A percentile compares a stretch with the other conserved stretches of the same genome.
Evolutionary conservation across 768 basidiomycete species (phyloP).

Genomic region (Tylopilus balloui): DNA sequence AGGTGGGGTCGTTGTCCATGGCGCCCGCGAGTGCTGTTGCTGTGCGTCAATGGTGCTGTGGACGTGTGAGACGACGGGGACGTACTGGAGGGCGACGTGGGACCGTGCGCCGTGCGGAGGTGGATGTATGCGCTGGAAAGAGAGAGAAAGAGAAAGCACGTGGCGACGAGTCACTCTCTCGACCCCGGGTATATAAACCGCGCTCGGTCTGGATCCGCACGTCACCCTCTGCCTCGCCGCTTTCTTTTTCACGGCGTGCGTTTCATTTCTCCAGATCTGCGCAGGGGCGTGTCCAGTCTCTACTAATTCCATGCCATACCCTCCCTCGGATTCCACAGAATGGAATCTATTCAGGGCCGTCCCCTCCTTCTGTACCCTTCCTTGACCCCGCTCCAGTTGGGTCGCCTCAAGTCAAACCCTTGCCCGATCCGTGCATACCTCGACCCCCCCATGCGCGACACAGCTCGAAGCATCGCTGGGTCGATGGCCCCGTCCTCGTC

Average conservation of each 20-base stretch:
- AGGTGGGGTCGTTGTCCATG: conserved; percentile 37
- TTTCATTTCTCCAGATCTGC: conserved; percentile 32
- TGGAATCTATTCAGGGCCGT: conserved; percentile 17
- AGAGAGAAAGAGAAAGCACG: conserved; percentile 10
- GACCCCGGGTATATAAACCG: conserved; percentile 14
- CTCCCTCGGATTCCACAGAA: conserved; percentile 23
- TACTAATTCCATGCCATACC: conserved; percentile 9
- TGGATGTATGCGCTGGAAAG: conserved; percentile 11
- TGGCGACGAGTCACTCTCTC: conserved; percentile 1
- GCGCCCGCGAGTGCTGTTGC: conserved; percentile 11
- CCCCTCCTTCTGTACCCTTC: conserved; percentile 5
- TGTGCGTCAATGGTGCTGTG: neutral
- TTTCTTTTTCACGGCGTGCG: conserved; percentile 18
- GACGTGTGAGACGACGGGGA: neutral
- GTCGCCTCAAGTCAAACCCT: conserved; percentile 43
- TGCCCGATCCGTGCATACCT: conserved; percentile 47
- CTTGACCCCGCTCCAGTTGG: conserved; percentile 34
- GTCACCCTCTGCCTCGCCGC: conserved; percentile 25
- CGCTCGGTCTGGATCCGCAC: conserved; percentile 24
- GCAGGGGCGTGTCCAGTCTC: conserved; percentile 18
- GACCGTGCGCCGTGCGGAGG: conserved; percentile 1
- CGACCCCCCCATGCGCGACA: conserved; percentile 48
- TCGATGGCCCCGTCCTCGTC: conserved; percentile 42
- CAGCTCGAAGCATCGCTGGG: conserved; percentile 42
- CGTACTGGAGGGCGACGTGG: conserved; percentile 7